A percentile compares a stretch with the other conserved stretches of the same genome.
phyloP scores from a whole-genome alignment of 202 grass and related monocot species.

The Setaria viridis region DNA sequence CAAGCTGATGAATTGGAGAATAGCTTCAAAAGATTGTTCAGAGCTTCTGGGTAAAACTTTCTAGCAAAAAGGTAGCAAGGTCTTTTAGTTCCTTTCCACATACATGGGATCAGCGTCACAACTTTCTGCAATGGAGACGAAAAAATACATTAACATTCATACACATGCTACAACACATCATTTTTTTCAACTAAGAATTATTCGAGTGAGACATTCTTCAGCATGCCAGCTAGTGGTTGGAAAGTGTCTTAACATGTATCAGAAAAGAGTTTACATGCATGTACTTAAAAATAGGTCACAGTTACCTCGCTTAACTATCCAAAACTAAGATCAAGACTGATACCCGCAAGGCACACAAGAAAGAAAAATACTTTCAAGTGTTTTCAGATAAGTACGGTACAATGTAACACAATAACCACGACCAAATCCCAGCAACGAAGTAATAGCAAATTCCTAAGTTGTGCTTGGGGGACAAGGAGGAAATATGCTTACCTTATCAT shows the following conservation, averaged over 20 bases:
- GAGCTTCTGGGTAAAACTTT: slow-evolving; percentile 89
- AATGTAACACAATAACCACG: neutral
- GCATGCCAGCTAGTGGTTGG: slow-evolving; percentile 11
- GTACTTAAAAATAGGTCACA: neutral
- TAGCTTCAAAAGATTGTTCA: slow-evolving; percentile 78
- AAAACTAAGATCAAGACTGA: slow-evolving; percentile 3
- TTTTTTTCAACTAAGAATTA: slow-evolving; percentile 36
- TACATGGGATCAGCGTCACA: slow-evolving; percentile 61
- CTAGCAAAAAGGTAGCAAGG: slow-evolving; percentile 95
- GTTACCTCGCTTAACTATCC: neutral
- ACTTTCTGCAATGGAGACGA: slow-evolving; percentile 67
- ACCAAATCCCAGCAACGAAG: slow-evolving; percentile 21
- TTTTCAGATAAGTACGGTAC: slow-evolving; percentile 18
- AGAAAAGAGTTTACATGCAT: slow-evolving; percentile 9
- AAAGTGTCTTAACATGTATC: neutral
- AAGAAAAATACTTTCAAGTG: slow-evolving; percentile 8
- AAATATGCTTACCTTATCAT: slow-evolving; percentile 68
- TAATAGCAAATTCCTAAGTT: slow-evolving; percentile 26
- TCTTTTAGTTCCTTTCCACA: slow-evolving; percentile 90
- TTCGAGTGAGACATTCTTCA: slow-evolving; percentile 1
- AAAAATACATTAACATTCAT: slow-evolving; percentile 35
- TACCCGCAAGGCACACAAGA: slow-evolving; percentile 2
- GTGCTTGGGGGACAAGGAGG: slow-evolving; percentile 20
- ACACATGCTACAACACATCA: slow-evolving; percentile 16
- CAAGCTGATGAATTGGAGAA: slow-evolving; percentile 70